Percentiles rank a stretch among this genome's conserved stretches.
Evolutionary conservation across 1,139 yeast species (phyloP).

Genomic region (Torulaspora globosa): DNA sequence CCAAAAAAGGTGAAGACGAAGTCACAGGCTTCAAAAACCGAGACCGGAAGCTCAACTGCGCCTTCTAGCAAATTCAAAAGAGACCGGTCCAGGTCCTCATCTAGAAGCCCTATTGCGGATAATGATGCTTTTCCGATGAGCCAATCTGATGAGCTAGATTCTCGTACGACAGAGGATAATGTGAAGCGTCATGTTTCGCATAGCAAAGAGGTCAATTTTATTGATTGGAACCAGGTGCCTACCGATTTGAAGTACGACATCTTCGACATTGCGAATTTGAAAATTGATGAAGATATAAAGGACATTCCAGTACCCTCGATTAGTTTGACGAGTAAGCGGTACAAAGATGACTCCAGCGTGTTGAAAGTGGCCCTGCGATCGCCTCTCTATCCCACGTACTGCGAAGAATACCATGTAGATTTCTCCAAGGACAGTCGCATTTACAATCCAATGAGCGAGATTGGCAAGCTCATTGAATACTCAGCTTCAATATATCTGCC

Average conservation of each 20-base stretch:
- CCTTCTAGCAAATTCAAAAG: not conserved
- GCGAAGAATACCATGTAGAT: slow-evolving; percentile 34
- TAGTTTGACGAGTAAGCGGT: slow-evolving; percentile 15
- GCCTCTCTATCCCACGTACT: slow-evolving; percentile 30
- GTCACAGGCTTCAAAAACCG: not conserved
- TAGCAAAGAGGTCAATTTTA: slow-evolving; percentile 7
- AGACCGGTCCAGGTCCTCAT: not conserved
- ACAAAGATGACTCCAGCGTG: slow-evolving; percentile 16
- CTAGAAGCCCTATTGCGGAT: too few species aligned
- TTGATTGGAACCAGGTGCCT: slow-evolving; percentile 4
- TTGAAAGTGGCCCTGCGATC: slow-evolving; percentile 26
- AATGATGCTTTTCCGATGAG: not conserved
- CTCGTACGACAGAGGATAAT: not conserved
- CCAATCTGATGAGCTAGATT: not conserved
- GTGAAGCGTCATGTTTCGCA: slow-evolving; percentile 3
- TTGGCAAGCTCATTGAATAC: slow-evolving; percentile 56
- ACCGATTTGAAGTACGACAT: slow-evolving; percentile 19
- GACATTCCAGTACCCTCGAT: slow-evolving; percentile 20
- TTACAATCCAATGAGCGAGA: slow-evolving; percentile 67
- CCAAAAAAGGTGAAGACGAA: not conserved
- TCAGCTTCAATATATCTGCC: slow-evolving; percentile 47
- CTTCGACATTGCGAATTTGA: slow-evolving; percentile 21
- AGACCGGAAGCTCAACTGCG: not conserved
- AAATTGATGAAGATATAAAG: slow-evolving; percentile 5
- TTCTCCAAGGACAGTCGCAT: slow-evolving; percentile 25